Evolutionary conservation across 2,329 filamentous ascomycete genomes (phyloP), one percentile per base, ranked within the genome.

Genomic region (Fusarium globosum): DNA sequence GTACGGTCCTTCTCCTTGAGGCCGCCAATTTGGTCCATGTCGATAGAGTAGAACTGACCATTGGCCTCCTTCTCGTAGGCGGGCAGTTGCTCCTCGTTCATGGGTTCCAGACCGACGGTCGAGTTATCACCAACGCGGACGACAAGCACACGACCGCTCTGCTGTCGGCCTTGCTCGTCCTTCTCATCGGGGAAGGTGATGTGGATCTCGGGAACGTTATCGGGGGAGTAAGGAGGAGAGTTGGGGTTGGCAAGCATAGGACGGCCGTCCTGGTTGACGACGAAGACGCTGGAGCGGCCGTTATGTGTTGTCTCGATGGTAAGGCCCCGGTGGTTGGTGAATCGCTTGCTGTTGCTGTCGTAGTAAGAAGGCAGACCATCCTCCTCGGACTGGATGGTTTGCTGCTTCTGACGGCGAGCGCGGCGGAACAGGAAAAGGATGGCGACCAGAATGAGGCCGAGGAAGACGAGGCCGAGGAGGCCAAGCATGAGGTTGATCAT

Each of bases 151-250:
- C 95, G 91, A 39, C 96, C 96, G 75, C 92, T 94, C 85, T 93
- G 93, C 77, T 89, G 88, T 83, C 91, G 94, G 76, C 96, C 96
- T 61, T 90, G 86, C 76, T 94, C 93, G 80, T 98, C 95, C 77
- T 97, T 92, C 86, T 98, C 96, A 78, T 97, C 94, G 21, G 96
- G 96, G 86, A 99, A 98, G 41, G 96, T 98, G 83, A 99, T 97
- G 83, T 95, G 94, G 79, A 99, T 99, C 85, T 98, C 94, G 26
- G 96, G 96, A 35, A 98, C 89, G 75, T 93, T 92, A 82, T 90
- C 94, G n/a, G 93, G 92, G 51, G 92, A 94, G 77, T 92, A 86
- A 28, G 95, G 93, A 21, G 94, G 92, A 72, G 91, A 92, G 68
- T 88, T 87, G 38, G 93, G 93, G 83, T 93, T 93, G 73, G 91